Evolutionary conservation across 495 filamentous ascomycete genomes (phyloP).

Genomic region (Halenospora varia): DNA sequence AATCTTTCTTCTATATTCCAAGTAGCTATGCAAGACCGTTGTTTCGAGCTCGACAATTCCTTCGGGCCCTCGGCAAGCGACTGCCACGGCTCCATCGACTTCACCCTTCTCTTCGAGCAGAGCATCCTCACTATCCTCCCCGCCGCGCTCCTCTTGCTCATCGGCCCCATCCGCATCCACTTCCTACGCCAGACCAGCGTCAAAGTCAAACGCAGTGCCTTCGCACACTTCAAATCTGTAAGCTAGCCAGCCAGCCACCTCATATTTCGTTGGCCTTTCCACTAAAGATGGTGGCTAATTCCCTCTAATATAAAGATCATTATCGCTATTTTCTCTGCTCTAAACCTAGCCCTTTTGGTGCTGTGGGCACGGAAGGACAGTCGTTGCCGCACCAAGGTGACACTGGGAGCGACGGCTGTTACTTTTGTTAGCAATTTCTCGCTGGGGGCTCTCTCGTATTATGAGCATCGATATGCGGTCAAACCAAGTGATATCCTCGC

Average conservation of each 20-base stretch:
- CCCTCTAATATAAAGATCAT: too few species aligned
- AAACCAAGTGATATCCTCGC: slow-evolving; percentile 39
- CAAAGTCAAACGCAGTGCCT: not conserved
- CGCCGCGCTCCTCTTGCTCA: slow-evolving; percentile 38
- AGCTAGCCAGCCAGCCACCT: too few species aligned
- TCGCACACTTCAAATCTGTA: too few species aligned
- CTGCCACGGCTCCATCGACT: too few species aligned
- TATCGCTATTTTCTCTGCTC: not conserved
- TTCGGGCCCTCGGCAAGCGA: too few species aligned
- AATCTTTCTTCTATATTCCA: too few species aligned
- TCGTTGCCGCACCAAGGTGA: not conserved
- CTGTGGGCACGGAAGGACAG: slow-evolving; percentile 36
- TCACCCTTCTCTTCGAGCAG: slow-evolving; percentile 43
- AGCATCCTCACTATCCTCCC: slow-evolving; percentile 45
- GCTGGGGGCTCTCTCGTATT: slow-evolving; percentile 31
- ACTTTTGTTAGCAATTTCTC: slow-evolving; percentile 31
- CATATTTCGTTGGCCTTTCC: too few species aligned
- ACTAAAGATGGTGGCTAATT: too few species aligned
- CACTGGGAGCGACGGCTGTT: slow-evolving; percentile 35
- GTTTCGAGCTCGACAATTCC: too few species aligned
- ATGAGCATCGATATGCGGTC: slow-evolving; percentile 34
- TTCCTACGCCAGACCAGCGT: not conserved
- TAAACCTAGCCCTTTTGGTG: slow-evolving; percentile 35
- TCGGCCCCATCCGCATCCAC: slow-evolving; percentile 26
- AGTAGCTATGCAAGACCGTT: too few species aligned